Evolutionary conservation across 2,329 filamentous ascomycete species (phyloP), one percentile per base, ranked within the genome.

Genomic region (Xylaria sp.): DNA sequence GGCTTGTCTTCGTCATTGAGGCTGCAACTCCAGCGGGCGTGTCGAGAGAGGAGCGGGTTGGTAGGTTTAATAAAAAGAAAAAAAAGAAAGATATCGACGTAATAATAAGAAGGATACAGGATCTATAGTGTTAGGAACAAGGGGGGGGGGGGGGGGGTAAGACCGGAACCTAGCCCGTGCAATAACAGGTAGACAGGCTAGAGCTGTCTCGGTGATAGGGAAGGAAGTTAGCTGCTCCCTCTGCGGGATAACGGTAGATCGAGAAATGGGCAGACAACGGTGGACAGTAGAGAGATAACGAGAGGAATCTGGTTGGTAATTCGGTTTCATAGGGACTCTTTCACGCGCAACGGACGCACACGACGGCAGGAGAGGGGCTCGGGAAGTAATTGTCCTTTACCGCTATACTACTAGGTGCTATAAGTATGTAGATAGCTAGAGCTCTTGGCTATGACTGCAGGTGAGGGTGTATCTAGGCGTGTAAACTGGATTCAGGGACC

Each of bases 1-100:
- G 81, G 81, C 82, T 86, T 86, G 85, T 86, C 82, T 81, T 82
- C 82, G 85, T 87, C 86, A 88, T 87, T 84, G 81, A 81, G 75
- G 69, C 71, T 71, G 60, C 61, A 64, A 63, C 50, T 67, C 60
- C 62, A 61, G 60, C 40, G 42, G 60, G 25, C 25, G 63, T 29
- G 53, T 35, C 29, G 64, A 53, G 29, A 37, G 44, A n/a, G 25
- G 64, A 48, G 55, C 23, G 59, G 53, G 16, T 44, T 10, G 40
- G 44, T 16, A 48, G 51, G 40, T 32, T 12, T 44, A 35, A 63
- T 18, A 60, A 47, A 55, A 32, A 32, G 32, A 66, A 42, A 68
- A 66, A 32, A 68, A 63, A 64, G 25, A 48, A 64, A 29, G 18
- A 12, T 42, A 51, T 51, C 25, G 47, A 61, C 29, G 48, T 48